Evolutionary conservation across 345 rosid genomes (phyloP).

Genomic region (Aquilaria yunnanensis): DNA sequence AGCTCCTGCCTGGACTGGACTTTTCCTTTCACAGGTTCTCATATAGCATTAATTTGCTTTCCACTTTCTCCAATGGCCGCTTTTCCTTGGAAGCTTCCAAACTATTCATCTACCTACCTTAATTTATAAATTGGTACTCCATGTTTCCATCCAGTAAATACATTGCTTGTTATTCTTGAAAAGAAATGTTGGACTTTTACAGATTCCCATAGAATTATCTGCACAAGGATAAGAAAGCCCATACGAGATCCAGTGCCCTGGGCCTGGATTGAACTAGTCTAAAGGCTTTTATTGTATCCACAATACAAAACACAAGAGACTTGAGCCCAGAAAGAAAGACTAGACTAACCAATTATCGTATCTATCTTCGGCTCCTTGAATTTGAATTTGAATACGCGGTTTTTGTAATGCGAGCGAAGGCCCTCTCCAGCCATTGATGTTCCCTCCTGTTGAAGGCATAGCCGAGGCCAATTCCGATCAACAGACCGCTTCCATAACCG

Average conservation of each 20-base stretch:
- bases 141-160: neutral
- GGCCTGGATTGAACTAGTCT: no score
- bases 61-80: slow-evolving; percentile 13
- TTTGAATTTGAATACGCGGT: neutral
- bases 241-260: no score
- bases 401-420: neutral
- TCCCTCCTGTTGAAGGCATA: neutral
- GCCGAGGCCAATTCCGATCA: slow-evolving; percentile 7
- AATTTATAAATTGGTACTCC: slow-evolving; percentile 2
- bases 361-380: no score
- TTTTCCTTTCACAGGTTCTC: neutral
- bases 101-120: neutral
- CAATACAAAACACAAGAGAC: neutral
- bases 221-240: neutral
- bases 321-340: neutral
- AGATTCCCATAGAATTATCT: neutral
- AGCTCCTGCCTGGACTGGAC: neutral
- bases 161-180: no score
- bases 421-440: slow-evolving; percentile 8
- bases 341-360: no score
- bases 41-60: slow-evolving; percentile 8
- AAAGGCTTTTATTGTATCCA: neutral
- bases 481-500: slow-evolving; percentile 21
- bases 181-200: slow-evolving; percentile 7
- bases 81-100: slow-evolving; percentile 18